A percentile compares a stretch with the other conserved stretches of the same genome.
These are phyloP conservation scores for Porcisia hertigi DNA, from an alignment of 208 protist genomes.

Conservation along the genomic window DNA sequence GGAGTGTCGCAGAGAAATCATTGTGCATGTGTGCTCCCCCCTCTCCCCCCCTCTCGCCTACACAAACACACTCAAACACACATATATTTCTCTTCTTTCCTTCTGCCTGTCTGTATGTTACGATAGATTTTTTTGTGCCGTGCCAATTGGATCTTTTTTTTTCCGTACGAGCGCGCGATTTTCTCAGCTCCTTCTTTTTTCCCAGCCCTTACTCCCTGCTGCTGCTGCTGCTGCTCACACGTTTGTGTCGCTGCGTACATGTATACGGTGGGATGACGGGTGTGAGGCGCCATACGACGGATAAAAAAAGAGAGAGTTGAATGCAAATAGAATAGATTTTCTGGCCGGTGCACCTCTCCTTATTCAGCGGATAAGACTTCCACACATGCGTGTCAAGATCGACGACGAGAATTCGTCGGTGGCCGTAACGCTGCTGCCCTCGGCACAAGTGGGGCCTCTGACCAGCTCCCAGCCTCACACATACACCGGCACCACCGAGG, in stretches of 20 bases:
- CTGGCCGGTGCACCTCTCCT: background rate
- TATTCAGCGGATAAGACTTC: background rate
- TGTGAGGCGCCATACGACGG: too few species aligned
- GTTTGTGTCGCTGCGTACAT: too few species aligned
- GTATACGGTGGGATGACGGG: too few species aligned
- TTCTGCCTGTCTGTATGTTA: background rate
- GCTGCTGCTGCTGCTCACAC: too few species aligned
- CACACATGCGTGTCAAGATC: slow-evolving; percentile 9
- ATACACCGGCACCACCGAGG: background rate
- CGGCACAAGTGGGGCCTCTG: slow-evolving; percentile 3
- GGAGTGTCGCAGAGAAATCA: background rate
- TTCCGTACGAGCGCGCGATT: too few species aligned
- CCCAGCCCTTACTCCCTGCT: too few species aligned
- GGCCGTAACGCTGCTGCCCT: slow-evolving; percentile 16
- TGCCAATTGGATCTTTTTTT: background rate
- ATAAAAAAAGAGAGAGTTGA: background rate
- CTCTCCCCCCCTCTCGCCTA: background rate
- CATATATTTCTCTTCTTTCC: background rate
- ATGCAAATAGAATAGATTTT: background rate
- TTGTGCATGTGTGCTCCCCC: background rate
- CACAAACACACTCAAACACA: background rate
- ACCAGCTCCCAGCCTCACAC: background rate
- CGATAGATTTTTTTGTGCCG: slow-evolving; percentile 1
- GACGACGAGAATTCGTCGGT: slow-evolving; percentile 22
- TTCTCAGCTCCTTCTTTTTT: too few species aligned